A percentile compares a stretch with the other conserved stretches of the same genome.
Conservation (phyloP, 78 protist species). For the Planoprotostelium fungivorum region DNA sequence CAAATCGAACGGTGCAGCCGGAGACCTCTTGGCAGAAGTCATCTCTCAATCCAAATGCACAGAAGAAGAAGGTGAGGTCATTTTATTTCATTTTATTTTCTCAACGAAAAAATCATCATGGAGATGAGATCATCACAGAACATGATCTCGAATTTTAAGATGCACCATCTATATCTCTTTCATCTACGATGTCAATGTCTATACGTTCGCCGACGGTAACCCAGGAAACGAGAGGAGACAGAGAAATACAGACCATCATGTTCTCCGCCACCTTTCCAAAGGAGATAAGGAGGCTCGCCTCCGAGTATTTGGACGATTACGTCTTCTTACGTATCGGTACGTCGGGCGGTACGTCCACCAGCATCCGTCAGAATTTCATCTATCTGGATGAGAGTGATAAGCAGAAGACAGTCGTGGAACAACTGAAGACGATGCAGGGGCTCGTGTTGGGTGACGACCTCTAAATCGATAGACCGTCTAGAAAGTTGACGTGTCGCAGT, state of each 20-base stretch:
- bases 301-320: constrained; percentile 41
- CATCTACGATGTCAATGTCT: constrained; percentile 70
- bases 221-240: constrained; percentile 42
- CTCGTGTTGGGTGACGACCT: neutral
- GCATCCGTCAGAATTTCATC: neutral
- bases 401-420: constrained; percentile 10
- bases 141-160: too few species aligned
- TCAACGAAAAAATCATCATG: constrained; percentile 63
- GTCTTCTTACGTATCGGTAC: constrained; percentile 41
- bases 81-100: constrained; percentile 63
- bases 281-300: constrained; percentile 83
- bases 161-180: too few species aligned
- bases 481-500: constrained; percentile 29
- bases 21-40: constrained; percentile 65
- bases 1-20: constrained; percentile 72
- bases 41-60: constrained; percentile 45
- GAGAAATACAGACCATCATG: constrained; percentile 88
- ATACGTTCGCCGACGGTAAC: constrained; percentile 83
- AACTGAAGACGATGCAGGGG: constrained; percentile 5
- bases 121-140: constrained; percentile 21
- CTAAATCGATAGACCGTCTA: constrained; percentile 14
- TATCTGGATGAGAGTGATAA: constrained; percentile 30
- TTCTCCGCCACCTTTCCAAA: constrained; percentile 97
- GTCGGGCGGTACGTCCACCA: constrained; percentile 47
- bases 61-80: constrained; percentile 52